Evolutionary conservation across 352 stramenopile genomes (phyloP).

Genomic region (Pythium biforme): DNA sequence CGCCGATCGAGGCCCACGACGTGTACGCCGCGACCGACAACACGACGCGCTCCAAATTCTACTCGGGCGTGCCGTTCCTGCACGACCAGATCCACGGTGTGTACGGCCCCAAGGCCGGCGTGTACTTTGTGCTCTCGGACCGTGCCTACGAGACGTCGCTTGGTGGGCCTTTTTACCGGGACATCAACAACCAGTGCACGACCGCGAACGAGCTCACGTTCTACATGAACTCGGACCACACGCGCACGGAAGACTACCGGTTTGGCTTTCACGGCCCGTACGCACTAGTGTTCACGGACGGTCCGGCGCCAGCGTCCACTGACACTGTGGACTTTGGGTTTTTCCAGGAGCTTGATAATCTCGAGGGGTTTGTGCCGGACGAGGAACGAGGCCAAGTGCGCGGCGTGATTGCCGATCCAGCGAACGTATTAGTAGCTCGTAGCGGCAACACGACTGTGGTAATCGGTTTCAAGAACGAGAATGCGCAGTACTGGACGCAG

Average conservation of each 20-base stretch:
- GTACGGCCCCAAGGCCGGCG: slow-evolving; percentile 32
- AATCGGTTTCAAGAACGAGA: slow-evolving; percentile 35
- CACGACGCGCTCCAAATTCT: slow-evolving; percentile 43
- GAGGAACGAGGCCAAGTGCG: slow-evolving; percentile 32
- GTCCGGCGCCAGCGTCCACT: slow-evolving; percentile 19
- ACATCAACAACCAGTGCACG: slow-evolving; percentile 59
- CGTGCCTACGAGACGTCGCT: slow-evolving; percentile 45
- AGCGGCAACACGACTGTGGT: slow-evolving; percentile 28
- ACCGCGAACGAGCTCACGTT: slow-evolving; percentile 51
- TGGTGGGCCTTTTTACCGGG: slow-evolving; percentile 47
- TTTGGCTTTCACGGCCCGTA: slow-evolving; percentile 56
- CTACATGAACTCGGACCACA: slow-evolving; percentile 68
- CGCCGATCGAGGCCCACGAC: slow-evolving; percentile 43
- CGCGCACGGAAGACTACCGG: slow-evolving; percentile 50
- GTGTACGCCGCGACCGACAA: slow-evolving; percentile 32
- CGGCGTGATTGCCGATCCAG: slow-evolving; percentile 38
- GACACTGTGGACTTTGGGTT: slow-evolving; percentile 40
- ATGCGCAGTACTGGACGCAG: slow-evolving; percentile 46
- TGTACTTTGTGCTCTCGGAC: slow-evolving; percentile 55
- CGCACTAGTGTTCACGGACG: slow-evolving; percentile 42
- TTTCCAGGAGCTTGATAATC: slow-evolving; percentile 35
- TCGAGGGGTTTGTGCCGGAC: slow-evolving; percentile 40
- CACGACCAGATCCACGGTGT: slow-evolving; percentile 44
- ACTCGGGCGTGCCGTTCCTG: slow-evolving; percentile 38
- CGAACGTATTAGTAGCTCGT: slow-evolving; percentile 22